Base-by-base conservation (phyloP, 495 filamentous ascomycete species). In the Pyronema domesticum region DNA sequence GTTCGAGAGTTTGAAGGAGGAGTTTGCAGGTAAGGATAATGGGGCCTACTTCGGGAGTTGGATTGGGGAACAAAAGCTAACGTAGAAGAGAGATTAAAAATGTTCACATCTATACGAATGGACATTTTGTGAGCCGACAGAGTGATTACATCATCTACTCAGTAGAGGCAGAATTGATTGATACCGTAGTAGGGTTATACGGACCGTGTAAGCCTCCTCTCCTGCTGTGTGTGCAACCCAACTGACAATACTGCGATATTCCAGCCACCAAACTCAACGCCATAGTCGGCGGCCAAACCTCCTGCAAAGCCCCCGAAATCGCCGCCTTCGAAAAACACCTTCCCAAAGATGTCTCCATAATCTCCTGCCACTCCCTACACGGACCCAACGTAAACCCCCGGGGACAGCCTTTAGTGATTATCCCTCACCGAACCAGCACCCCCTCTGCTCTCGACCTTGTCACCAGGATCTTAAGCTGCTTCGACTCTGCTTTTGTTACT, bases 141-240 rank as follows among this genome's bases (percentile, higher is more conserved):
- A 94, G 88, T 76, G 88, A 95, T 74, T 95, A 85, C 65, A 95
- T 95, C 68, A 82, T 96, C 65, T 98, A 98, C 76, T 89, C 82
- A 68, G 91, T 98, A 67, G 89, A 95, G 69, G 91, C 91, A 42
- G 86, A 88, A 53, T 76, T 79, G 47, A 91, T 98, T 66, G 83
- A 84, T 64, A 76, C 74, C 55, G 82, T 95, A 57, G 89, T 94
- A 53, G 81, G 78, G 45, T 68, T 80, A 56, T 98, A 84, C 68
- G 91, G 87, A 56, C 87, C 87, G 60, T 95, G 89, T 95, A 85
- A 74, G 83, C 52, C 46, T 46, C 46, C 33, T 46, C 54, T 40
- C 44, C 15, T 39, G 53, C 55, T 62, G 37, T 15, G 56, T 15
- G 54, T 51, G 47, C 43, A 54, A 56, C 57, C 58, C 15, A 63